phyloP scores from a whole-genome alignment of 2,329 filamentous ascomycete species.

The Phaeosphaeria sp. region DNA sequence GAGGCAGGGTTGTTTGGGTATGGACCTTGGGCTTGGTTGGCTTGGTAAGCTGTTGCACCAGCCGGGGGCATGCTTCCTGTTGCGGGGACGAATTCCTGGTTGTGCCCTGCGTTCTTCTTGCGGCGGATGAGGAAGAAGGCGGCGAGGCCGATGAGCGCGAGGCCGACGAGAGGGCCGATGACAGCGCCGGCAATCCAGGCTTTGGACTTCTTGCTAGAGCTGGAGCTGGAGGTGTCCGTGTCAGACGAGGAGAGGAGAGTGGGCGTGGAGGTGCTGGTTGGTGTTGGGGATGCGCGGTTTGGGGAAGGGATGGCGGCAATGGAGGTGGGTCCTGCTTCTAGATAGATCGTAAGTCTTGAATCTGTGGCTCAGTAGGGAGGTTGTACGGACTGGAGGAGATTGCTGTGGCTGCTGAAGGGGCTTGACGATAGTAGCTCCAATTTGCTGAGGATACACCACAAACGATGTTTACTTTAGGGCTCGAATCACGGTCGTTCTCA shows the following conservation, averaged over 20 bases:
- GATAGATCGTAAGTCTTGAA: too few species aligned
- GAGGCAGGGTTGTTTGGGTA: conserved; percentile 6
- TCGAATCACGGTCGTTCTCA: conserved; percentile 34
- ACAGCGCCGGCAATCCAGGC: conserved; percentile 41
- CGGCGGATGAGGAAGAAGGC: conserved; percentile 35
- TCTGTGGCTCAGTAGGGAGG: too few species aligned
- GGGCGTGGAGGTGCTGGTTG: neutral
- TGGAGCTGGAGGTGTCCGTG: neutral
- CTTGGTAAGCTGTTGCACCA: conserved; percentile 8
- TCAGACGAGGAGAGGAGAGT: neutral
- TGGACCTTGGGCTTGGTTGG: conserved; percentile 5
- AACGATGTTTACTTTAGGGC: conserved; percentile 36
- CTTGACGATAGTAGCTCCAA: conserved; percentile 36
- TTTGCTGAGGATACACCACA: conserved; percentile 29
- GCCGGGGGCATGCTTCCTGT: conserved; percentile 6
- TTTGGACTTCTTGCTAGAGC: conserved; percentile 18
- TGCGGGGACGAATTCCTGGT: conserved; percentile 4
- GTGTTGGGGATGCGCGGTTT: neutral
- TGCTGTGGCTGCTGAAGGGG: neutral
- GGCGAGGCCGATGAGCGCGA: conserved; percentile 29
- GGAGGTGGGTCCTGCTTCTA: too few species aligned
- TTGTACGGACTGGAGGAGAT: neutral
- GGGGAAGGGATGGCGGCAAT: neutral
- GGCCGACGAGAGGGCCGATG: conserved; percentile 30
- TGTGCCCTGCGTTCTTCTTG: conserved; percentile 23